Conservation (phyloP, 2,329 filamentous ascomycete genomes). For the Ceratocystis diversiconidia region DNA sequence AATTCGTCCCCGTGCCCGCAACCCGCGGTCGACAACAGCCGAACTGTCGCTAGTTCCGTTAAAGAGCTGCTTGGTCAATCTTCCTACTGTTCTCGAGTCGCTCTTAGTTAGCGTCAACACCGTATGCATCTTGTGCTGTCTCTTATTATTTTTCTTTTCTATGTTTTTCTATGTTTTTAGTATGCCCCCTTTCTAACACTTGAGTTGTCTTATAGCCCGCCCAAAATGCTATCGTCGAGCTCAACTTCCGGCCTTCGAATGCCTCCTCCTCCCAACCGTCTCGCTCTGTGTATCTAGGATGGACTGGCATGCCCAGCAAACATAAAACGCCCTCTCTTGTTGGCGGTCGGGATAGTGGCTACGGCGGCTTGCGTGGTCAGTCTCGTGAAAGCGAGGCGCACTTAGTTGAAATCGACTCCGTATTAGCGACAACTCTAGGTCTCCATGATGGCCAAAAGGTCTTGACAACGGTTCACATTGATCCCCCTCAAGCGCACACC, state of each 20-base stretch:
- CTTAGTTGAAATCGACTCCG: constrained; percentile 75
- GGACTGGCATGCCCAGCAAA: constrained; percentile 97
- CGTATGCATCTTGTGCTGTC: constrained; percentile 36
- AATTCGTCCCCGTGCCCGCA: constrained; percentile 26
- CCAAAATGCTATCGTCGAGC: constrained; percentile 92
- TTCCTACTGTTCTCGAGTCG: constrained; percentile 71
- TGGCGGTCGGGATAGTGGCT: constrained; percentile 51
- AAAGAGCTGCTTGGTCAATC: constrained; percentile 89
- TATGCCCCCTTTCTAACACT: constrained; percentile 20
- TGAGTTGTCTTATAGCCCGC: constrained; percentile 45
- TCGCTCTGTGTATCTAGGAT: constrained; percentile 74
- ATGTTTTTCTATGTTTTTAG: background rate
- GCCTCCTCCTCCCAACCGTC: constrained; percentile 31
- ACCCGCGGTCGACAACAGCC: constrained; percentile 52
- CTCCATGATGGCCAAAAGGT: constrained; percentile 72
- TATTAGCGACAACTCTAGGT: constrained; percentile 62
- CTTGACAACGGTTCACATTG: constrained; percentile 58
- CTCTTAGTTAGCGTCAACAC: constrained; percentile 81
- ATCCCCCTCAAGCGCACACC: constrained; percentile 81
- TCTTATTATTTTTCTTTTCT: constrained; percentile 13
- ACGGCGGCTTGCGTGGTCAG: constrained; percentile 44
- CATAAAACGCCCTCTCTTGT: constrained; percentile 61
- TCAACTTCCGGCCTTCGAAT: constrained; percentile 48
- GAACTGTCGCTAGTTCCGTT: constrained; percentile 77
- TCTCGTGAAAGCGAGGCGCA: constrained; percentile 54